Evolutionary conservation across 176 grass and related monocot genomes (phyloP).

Genomic region (Oryza meyeriana): DNA sequence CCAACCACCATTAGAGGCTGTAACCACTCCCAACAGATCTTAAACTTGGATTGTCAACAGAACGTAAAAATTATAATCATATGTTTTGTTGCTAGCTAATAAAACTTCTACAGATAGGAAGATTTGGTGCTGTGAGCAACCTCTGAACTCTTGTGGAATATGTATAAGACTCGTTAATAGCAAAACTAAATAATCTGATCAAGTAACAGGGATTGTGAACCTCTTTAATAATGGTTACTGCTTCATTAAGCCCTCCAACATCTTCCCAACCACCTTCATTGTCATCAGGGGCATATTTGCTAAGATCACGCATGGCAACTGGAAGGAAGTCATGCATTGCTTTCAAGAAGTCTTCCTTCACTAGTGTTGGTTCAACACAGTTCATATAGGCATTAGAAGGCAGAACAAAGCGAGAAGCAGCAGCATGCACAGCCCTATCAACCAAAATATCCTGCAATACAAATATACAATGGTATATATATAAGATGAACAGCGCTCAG

Average conservation of each 20-base stretch:
- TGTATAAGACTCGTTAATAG: background rate
- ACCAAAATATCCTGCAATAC: slow-evolving; percentile 85
- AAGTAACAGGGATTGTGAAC: slow-evolving; percentile 32
- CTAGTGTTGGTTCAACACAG: slow-evolving; percentile 38
- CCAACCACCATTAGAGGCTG: background rate
- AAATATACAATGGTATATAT: slow-evolving; percentile 24
- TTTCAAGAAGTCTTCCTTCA: slow-evolving; percentile 77
- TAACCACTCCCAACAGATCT: background rate
- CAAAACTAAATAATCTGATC: slow-evolving; percentile 17
- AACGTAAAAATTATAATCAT: background rate
- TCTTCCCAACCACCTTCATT: slow-evolving; percentile 77
- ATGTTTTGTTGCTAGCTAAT: background rate
- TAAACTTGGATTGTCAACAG: slow-evolving; percentile 5
- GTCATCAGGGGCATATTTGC: slow-evolving; percentile 74
- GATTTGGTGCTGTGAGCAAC: background rate
- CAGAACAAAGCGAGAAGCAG: slow-evolving; percentile 63
- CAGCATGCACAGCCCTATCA: slow-evolving; percentile 86
- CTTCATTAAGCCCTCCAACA: slow-evolving; percentile 88
- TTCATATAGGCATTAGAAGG: slow-evolving; percentile 26
- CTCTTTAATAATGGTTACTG: slow-evolving; percentile 86
- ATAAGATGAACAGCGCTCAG: slow-evolving; percentile 19
- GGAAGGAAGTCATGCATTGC: slow-evolving; percentile 91
- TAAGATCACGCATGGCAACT: slow-evolving; percentile 91
- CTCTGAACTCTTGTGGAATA: background rate
- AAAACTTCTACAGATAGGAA: slow-evolving; percentile 4